These are phyloP conservation scores for Fusarium succisae DNA, from an alignment of 2,329 filamentous ascomycete species.

Conservation along the genomic window DNA sequence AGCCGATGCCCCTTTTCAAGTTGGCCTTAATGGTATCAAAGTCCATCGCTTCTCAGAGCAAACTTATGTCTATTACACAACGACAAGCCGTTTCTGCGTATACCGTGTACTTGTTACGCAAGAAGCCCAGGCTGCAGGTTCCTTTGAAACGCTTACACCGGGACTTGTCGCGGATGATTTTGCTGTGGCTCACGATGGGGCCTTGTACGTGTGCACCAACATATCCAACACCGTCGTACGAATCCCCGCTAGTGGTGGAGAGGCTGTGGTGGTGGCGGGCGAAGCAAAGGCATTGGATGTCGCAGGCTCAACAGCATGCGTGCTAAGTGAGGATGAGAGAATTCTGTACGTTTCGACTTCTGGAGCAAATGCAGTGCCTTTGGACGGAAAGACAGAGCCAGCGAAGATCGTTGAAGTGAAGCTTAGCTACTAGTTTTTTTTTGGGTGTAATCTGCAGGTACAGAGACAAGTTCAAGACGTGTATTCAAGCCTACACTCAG, in stretches of 20 bases:
- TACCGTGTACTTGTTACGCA: conserved; percentile 26
- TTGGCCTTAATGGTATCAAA: conserved; percentile 36
- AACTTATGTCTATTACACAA: conserved; percentile 29
- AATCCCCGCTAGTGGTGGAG: conserved; percentile 1
- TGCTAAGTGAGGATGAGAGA: conserved; percentile 7
- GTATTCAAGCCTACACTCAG: conserved; percentile 6
- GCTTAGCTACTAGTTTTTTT: not conserved
- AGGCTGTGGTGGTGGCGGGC: conserved; percentile 6
- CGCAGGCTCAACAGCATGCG: conserved; percentile 29
- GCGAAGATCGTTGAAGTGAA: conserved; percentile 30
- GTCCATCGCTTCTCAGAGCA: conserved; percentile 21
- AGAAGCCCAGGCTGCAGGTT: conserved; percentile 4
- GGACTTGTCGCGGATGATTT: conserved; percentile 32
- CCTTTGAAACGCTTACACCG: conserved; percentile 19
- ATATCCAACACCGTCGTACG: conserved; percentile 29
- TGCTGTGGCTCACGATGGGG: conserved; percentile 25
- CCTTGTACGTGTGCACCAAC: conserved; percentile 33
- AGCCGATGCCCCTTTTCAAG: conserved; percentile 6
- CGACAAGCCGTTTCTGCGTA: conserved; percentile 25
- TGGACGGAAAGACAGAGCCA: conserved; percentile 35
- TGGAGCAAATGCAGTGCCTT: conserved; percentile 17
- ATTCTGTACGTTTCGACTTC: conserved; percentile 29
- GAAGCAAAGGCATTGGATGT: conserved; percentile 5
- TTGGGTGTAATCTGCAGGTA: not conserved
- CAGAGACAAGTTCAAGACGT: not conserved